phyloP scores from a whole-genome alignment of 306 rosid genomes.

The Canavalia gladiata region DNA sequence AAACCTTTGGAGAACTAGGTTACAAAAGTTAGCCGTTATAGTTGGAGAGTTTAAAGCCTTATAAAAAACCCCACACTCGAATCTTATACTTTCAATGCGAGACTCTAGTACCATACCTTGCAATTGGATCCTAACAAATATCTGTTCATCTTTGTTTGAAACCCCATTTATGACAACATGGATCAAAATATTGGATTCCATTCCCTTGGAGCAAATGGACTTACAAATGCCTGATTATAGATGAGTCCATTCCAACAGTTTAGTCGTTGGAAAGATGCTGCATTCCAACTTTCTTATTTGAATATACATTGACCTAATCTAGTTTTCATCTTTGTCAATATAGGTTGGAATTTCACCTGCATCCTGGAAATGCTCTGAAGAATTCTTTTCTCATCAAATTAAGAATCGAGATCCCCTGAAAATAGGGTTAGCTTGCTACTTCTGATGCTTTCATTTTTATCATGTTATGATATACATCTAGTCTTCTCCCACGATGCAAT shows the following conservation, averaged over 20 bases:
- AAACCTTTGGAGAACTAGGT: too few relatives aligned
- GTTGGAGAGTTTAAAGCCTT: too few relatives aligned
- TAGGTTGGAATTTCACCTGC: conserved; percentile 87
- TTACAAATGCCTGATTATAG: conserved; percentile 15
- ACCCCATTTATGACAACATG: background rate
- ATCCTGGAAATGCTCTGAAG: conserved; percentile 98
- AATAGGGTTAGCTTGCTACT: conserved; percentile 69
- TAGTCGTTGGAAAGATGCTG: conserved; percentile 25
- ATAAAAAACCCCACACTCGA: too few relatives aligned
- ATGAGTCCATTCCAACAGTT: background rate
- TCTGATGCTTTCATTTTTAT: conserved; percentile 33
- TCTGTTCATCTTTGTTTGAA: conserved; percentile 23
- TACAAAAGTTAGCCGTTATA: too few relatives aligned
- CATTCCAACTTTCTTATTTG: conserved; percentile 8
- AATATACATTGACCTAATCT: conserved; percentile 33
- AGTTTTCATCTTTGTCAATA: conserved; percentile 39
- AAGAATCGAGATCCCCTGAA: conserved; percentile 93
- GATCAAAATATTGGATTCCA: conserved; percentile 37
- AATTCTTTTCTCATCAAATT: conserved; percentile 81
- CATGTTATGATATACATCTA: background rate
- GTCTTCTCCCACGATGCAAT: conserved; percentile 14
- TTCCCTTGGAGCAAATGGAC: conserved; percentile 8
- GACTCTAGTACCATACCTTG: too few relatives aligned
- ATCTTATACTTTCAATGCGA: too few relatives aligned
- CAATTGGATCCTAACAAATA: background rate